Percentiles rank a stretch among this genome's conserved stretches.
phyloP scores from a whole-genome alignment of 805 yeast species.

The Diddensiella transvaalensis region DNA sequence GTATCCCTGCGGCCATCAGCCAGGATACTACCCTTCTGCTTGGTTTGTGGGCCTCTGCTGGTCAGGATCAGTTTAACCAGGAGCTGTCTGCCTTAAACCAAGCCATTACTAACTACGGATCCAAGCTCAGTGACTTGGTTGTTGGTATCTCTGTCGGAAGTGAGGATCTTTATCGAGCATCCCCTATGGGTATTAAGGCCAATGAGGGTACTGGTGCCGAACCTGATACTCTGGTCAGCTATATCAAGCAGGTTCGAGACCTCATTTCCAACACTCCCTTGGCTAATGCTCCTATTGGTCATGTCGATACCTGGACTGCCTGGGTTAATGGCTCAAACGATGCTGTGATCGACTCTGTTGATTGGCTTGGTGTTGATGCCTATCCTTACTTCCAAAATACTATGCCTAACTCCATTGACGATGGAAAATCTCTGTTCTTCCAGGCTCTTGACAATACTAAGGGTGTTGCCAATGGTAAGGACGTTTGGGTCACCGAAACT shows the following conservation, averaged over 20 bases:
- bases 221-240: constrained; percentile 53
- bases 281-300: constrained; percentile 65
- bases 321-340: constrained; percentile 67
- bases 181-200: constrained; percentile 48
- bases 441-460: constrained; percentile 59
- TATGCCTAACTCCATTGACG: constrained; percentile 73
- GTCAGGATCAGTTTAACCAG: constrained; percentile 17
- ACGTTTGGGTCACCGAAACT: constrained; percentile 89
- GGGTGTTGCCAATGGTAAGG: constrained; percentile 74
- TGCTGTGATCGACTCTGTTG: constrained; percentile 67
- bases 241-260: constrained; percentile 56
- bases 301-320: constrained; percentile 87
- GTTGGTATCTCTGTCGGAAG: constrained; percentile 79
- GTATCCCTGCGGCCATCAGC: constrained; percentile 23
- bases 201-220: constrained; percentile 62
- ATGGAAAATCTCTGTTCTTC: constrained; percentile 87
- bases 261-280: constrained; percentile 66
- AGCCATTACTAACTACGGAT: constrained; percentile 21
- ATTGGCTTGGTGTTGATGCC: constrained; percentile 78
- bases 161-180: constrained; percentile 77
- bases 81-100: constrained; percentile 19
- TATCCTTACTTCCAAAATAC: constrained; percentile 93
- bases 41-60: constrained; percentile 24
- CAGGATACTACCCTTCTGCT: constrained; percentile 20
- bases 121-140: constrained; percentile 33